Base-by-base conservation (phyloP, 192 early-diverging fungal genomes). In the Linnemannia exigua region DNA sequence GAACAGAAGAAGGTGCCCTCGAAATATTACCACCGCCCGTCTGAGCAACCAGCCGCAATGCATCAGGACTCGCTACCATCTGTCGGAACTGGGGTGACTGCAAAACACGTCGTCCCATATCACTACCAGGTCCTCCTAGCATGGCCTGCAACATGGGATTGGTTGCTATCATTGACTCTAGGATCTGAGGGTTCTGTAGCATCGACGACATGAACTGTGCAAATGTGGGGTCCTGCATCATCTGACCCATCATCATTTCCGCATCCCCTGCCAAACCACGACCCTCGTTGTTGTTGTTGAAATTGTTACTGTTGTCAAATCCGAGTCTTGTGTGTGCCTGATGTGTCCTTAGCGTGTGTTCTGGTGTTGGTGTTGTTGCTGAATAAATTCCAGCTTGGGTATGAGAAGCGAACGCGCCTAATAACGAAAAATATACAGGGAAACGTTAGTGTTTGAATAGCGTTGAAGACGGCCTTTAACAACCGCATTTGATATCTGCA, bases 201-300 rank as follows among this genome's bases (percentile, higher is more conserved):
- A 98, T 86, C 70, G 92, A 91, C 22, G 94, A 90, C 93, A 98
- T 96, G 81, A 93, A 94, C 70, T 95, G 92, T 25, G 93, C 91
- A 84, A 96, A 91, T 75, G 90, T 92, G 6, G 98, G 98, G 87
- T 99, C 97, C 58, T 91, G 89, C 83, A 98, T 82, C 89, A 99
- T 92, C 67, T 77, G 75, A 0, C 47, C 37, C 81, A 83, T 72
- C 79, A 88, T 74, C 87, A 87, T 25, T 28, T 87, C 90, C 1
- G 83, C 89, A 47, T 87, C 74, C 0, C 90, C 93, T 36, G 88
- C 36, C 14, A 31, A 28, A 35, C 72, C 66, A 52, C 38, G 36
- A 61, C 28, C n/a, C n/a, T n/a, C 71, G 19, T 50, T 67, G 38
- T 44, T 44, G 41, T 9, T 44, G 41, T 9, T 44, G 41, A 44